phyloP scores from a whole-genome alignment of 2,329 filamentous ascomycete species.

The Hymenoscyphus albidus region DNA sequence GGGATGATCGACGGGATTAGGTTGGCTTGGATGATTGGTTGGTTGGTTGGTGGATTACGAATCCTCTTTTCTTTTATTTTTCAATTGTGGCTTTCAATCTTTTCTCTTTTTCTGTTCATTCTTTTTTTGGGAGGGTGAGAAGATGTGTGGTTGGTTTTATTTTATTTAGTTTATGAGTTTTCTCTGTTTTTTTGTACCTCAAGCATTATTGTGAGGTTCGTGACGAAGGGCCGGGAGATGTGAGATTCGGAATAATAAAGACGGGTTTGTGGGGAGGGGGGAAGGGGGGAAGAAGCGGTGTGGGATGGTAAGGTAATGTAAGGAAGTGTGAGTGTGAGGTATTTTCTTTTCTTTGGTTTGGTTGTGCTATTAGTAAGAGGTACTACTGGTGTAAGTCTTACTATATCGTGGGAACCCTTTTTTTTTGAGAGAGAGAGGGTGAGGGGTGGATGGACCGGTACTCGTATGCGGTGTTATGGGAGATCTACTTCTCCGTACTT shows the following conservation, averaged over 20 bases:
- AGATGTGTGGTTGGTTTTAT: no score
- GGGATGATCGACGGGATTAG: not conserved
- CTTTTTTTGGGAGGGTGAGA: not conserved
- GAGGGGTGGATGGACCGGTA: no score
- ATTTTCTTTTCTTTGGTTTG: no score
- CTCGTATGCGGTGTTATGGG: not conserved
- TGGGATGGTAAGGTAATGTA: not conserved
- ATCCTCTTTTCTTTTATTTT: not conserved
- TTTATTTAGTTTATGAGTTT: slow-evolving; percentile 8
- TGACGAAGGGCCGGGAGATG: not conserved
- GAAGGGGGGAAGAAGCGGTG: not conserved
- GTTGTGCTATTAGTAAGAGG: no score
- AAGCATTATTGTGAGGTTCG: not conserved
- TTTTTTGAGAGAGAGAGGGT: no score
- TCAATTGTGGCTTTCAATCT: no score
- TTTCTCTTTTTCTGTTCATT: not conserved
- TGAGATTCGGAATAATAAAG: no score
- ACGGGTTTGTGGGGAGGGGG: not conserved
- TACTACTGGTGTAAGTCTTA: no score
- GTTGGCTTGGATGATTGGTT: not conserved
- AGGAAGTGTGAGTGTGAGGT: not conserved
- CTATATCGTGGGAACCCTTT: no score
- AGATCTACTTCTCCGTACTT: not conserved
- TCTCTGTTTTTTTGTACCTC: not conserved
- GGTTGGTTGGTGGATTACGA: not conserved